Conservation (phyloP, 2,329 filamentous ascomycete species). For the Tolypocladium album region DNA sequence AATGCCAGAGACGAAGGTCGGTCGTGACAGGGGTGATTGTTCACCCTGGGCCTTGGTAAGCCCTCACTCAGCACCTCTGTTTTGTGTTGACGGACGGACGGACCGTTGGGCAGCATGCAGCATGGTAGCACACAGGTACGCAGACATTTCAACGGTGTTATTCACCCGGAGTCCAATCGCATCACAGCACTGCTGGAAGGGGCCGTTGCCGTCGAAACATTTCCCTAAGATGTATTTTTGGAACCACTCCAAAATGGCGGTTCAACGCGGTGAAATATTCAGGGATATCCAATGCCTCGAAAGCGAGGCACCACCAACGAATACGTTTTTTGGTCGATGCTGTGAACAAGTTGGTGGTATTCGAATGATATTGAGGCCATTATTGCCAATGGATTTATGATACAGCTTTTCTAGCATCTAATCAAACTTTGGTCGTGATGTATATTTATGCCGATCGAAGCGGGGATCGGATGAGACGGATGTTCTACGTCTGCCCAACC, state of each 20-base stretch:
- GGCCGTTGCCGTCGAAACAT: not conserved
- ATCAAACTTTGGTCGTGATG: not conserved
- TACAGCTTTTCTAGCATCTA: not conserved
- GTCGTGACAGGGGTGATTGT: not conserved
- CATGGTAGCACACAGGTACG: not conserved
- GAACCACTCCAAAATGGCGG: not conserved
- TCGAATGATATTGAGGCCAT: not conserved
- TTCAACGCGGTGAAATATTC: no score
- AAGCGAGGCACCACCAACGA: not conserved
- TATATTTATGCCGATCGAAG: no score
- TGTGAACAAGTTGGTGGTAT: not conserved
- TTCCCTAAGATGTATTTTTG: not conserved
- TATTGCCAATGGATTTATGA: not conserved
- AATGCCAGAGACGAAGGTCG: not conserved
- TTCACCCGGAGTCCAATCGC: not conserved
- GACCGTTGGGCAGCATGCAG: not conserved
- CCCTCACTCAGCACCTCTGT: not conserved
- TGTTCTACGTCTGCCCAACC: not conserved
- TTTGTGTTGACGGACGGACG: not conserved
- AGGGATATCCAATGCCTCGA: no score
- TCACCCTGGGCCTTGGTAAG: not conserved
- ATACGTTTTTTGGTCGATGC: not conserved
- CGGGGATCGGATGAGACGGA: not conserved
- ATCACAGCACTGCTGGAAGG: not conserved
- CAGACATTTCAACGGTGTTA: not conserved